Evolutionary conservation across 2,329 filamentous ascomycete genomes (phyloP), one percentile per base, ranked within the genome.

Genomic region (Aspergillus tanneri): DNA sequence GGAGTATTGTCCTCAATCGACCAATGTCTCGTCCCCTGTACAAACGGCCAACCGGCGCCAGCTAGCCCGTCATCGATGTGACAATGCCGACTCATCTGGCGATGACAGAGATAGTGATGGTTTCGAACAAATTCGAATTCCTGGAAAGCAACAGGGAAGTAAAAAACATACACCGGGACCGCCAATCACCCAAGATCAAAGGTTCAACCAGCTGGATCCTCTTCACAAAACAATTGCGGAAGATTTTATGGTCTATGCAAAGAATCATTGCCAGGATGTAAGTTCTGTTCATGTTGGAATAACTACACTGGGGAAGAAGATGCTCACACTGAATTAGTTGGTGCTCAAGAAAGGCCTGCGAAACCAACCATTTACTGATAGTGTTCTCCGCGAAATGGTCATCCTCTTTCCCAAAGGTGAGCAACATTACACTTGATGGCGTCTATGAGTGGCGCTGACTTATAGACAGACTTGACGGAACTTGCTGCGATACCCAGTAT

Each of bases 1-100:
- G 22, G 66, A 74, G 35, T 72, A 77, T 22, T 72, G 78, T 60
- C 81, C 83, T 3, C 68, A 77, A 46, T 87, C 85, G 0, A 87
- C 85, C 1, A 83, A 86, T 55, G 75, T 88, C 3, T 85, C 85
- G 0, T 86, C 84, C 14, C 84, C 84, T 3, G 60, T 83, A 9
- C 77, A 79, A 57, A 68, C 73, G 43, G 70, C 73, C 21, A 66
- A 71, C 37, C 58, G 65, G 24, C 68, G 68, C 22, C 67, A 65
- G n/a, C 54, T 63, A 28, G 58, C 58, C 32, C 65, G 61, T 22
- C 60, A 56, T 22, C 58, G 56, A 36, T 56, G 59, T 41, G 56
- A 52, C 16, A 43, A 57, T 27, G 39, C 55, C n/a, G 55, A 54
- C 11, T 59, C 28, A 32, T n/a, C 55, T 22, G 64, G 63, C 10